A percentile compares a stretch with the other conserved stretches of the same genome.
These are phyloP conservation scores for Limonium bicolor DNA, from an alignment of 148 eudicot species.

Conservation along the genomic window DNA sequence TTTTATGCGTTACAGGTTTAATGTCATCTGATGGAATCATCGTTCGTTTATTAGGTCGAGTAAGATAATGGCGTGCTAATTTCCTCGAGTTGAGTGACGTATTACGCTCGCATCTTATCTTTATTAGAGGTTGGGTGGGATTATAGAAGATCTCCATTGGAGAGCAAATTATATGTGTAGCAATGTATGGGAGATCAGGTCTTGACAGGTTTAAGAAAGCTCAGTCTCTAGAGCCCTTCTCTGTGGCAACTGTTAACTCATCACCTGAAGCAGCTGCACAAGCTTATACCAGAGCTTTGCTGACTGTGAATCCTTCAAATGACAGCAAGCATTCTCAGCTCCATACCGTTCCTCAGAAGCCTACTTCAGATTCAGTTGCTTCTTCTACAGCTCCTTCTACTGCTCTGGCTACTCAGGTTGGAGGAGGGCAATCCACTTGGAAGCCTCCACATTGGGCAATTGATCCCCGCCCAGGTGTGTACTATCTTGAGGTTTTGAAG, in stretches of 20 bases:
- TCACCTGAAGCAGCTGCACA: constrained; percentile 21
- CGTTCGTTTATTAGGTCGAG: no score
- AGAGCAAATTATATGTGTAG: no score
- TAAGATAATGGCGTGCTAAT: no score
- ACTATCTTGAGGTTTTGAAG: constrained; percentile 79
- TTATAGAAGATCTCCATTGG: no score
- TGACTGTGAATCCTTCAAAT: constrained; percentile 8
- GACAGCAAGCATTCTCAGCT: constrained; percentile 17
- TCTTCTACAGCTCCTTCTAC: no score
- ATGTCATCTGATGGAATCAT: no score
- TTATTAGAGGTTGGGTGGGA: no score
- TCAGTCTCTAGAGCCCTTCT: constrained; percentile 69
- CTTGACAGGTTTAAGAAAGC: constrained; percentile 93
- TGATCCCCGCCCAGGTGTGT: constrained; percentile 82
- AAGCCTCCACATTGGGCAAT: constrained; percentile 99
- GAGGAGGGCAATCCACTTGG: constrained; percentile 88
- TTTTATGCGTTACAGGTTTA: no score
- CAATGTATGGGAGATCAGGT: constrained; percentile 91
- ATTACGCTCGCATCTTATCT: no score
- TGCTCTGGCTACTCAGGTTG: constrained; percentile 45
- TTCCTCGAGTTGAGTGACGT: no score
- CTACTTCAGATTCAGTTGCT: constrained; percentile 20
- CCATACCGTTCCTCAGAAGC: constrained; percentile 15
- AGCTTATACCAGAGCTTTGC: constrained; percentile 14
- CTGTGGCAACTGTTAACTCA: constrained; percentile 31